Conservation (phyloP, 208 protist genomes). For the Trypanosoma boissoni region DNA sequence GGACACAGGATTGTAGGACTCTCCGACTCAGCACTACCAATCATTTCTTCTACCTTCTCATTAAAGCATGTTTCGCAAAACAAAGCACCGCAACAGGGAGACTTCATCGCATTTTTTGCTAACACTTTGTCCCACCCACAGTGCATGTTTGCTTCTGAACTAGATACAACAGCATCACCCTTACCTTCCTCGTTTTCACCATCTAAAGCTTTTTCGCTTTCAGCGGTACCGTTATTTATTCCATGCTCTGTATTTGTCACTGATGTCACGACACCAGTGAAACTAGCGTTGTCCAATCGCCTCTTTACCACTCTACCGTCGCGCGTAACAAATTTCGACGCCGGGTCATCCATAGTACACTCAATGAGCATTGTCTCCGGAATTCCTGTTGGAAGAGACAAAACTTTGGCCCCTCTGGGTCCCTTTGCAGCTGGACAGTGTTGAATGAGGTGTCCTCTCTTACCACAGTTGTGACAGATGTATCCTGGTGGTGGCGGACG, state of each 20-base stretch:
- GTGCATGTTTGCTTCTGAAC: conserved; percentile 4
- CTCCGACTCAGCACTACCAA: conserved; percentile 31
- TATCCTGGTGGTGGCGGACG: conserved; percentile 67
- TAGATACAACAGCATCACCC: not conserved
- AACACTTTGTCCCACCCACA: conserved; percentile 57
- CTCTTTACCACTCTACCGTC: conserved; percentile 79
- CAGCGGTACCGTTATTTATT: not conserved
- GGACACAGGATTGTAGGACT: conserved; percentile 53
- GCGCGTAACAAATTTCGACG: conserved; percentile 84
- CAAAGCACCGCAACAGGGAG: conserved; percentile 60
- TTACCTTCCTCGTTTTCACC: not conserved
- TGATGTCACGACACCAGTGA: conserved; percentile 35
- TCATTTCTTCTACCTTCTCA: conserved; percentile 45
- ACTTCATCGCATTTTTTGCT: conserved; percentile 61
- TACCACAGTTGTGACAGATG: conserved; percentile 90
- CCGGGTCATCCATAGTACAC: conserved; percentile 86
- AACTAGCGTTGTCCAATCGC: conserved; percentile 55
- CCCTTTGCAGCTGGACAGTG: conserved; percentile 74
- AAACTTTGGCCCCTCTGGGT: conserved; percentile 43
- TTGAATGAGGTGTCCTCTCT: conserved; percentile 78
- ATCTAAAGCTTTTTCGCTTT: conserved; percentile 1
- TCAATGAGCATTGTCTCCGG: conserved; percentile 84
- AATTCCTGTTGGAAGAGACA: conserved; percentile 81
- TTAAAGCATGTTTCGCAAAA: conserved; percentile 72
- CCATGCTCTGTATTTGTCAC: not conserved